These are phyloP conservation scores for Cladosporium sp. DNA, from an alignment of 2,329 filamentous ascomycete genomes.

Conservation along the genomic window DNA sequence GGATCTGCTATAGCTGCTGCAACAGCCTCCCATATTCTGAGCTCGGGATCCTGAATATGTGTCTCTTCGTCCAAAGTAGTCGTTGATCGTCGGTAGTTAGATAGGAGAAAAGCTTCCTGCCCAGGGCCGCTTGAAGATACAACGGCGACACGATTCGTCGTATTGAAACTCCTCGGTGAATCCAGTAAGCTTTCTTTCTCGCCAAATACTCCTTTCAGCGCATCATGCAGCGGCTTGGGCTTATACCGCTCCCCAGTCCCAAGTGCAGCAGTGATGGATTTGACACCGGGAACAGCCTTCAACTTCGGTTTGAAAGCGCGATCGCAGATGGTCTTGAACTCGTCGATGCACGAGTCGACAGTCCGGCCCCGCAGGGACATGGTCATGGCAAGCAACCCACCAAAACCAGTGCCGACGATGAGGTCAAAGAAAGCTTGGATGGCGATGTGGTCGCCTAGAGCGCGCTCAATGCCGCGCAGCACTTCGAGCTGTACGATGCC, in stretches of 20 bases:
- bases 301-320: conserved; percentile 39
- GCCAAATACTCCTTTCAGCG: conserved; percentile 27
- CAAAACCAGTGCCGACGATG: conserved; percentile 42
- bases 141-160: conserved; percentile 36
- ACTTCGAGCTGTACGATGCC: conserved; percentile 43
- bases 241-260: conserved; percentile 12
- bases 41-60: conserved; percentile 33
- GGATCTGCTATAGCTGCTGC: conserved; percentile 47
- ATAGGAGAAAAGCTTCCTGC: conserved; percentile 36
- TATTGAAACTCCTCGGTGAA: conserved; percentile 18
- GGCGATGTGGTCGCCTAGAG: conserved; percentile 31
- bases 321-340: conserved; percentile 35
- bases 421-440: conserved; percentile 46
- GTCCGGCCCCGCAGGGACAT: conserved; percentile 35
- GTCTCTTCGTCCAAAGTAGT: conserved; percentile 37
- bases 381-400: conserved; percentile 41
- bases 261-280: conserved; percentile 10
- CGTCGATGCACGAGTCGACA: conserved; percentile 34
- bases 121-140: conserved; percentile 38
- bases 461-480: conserved; percentile 35
- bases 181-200: conserved; percentile 28
- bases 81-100: conserved; percentile 39
- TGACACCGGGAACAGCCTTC: conserved; percentile 20
- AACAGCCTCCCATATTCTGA: conserved; percentile 48
- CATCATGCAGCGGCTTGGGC: conserved; percentile 4